Percentiles rank a stretch among this genome's conserved stretches.
Conservation (phyloP, 169 alveolate species). For the Blepharisma undulans region DNA sequence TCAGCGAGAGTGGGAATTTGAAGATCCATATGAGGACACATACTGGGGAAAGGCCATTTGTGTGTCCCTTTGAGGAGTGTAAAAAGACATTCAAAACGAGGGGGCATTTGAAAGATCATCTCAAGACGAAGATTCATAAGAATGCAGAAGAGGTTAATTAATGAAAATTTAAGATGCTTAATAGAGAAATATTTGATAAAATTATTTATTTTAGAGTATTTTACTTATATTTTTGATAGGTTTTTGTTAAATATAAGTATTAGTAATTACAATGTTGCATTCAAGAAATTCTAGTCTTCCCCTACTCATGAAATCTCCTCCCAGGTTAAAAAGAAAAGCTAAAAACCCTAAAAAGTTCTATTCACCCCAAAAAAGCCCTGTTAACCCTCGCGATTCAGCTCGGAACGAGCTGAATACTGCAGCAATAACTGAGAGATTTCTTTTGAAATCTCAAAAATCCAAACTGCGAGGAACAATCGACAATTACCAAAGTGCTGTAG, state of each 20-base stretch:
- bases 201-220: too few relatives aligned
- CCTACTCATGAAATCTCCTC: not conserved
- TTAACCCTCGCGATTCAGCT: not conserved
- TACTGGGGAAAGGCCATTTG: conserved; percentile 69
- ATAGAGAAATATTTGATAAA: too few relatives aligned
- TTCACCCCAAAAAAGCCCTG: not conserved
- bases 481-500: not conserved
- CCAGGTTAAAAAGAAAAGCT: not conserved
- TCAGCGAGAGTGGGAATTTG: conserved; percentile 63
- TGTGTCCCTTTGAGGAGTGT: conserved; percentile 44
- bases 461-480: not conserved
- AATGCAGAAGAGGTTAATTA: not conserved
- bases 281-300: not conserved
- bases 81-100: conserved; percentile 53
- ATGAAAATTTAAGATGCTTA: not conserved
- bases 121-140: conserved; percentile 24
- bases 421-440: not conserved
- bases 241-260: not conserved
- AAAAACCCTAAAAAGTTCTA: not conserved
- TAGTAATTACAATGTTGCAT: not conserved
- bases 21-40: conserved; percentile 66
- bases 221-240: not conserved
- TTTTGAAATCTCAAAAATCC: not conserved
- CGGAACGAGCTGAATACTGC: not conserved
- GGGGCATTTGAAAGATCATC: conserved; percentile 61